Evolutionary conservation across 75 land plant species (phyloP), one percentile per base, ranked within the genome.

Genomic region (Isoetes taiwanensis): DNA sequence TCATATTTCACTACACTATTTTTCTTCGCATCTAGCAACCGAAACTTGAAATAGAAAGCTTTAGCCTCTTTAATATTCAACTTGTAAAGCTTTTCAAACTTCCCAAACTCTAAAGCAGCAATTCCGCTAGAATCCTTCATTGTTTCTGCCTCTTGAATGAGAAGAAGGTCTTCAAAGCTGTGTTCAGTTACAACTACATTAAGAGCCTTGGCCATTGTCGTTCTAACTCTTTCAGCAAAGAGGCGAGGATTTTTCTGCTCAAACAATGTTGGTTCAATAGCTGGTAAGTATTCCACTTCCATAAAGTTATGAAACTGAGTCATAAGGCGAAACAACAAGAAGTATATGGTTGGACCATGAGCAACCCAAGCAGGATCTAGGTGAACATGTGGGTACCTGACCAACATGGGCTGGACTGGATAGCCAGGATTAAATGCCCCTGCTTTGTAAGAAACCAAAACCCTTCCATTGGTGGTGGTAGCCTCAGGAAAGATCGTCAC

Each of bases 401-500:
- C 32, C 24, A 66, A 20, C 25, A 66, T 59, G 23, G 69, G 69
- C 40, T 66, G 69, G 10, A 66, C 64, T 8, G 69, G 48, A 20
- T 46, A 50, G 23, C 69, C 69, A 16, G 64, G 64, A 26, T 62
- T 41, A 29, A 66, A 66, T 14, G 69, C 69, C 11, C 69, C 69
- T 25, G 69, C 52, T 28, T 66, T 66, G 28, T 59, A 66, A 3
- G 69, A 43, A 6, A 59, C 39, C 29, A 66, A 55, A 11, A 28
- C 25, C 31, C 52, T 66, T 1, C 69, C 69, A 30, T 66, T 66
- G 23, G 69, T 66, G 64, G 69, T 66, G 2, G 69, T 60, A 10
- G 64, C 69, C 65, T 66, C 69, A 0, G 69, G 69, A 42, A 66
- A 66, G 0, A 66, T 43, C 69, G 59, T 66, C 2, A 66, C 64